Conservation (phyloP, 257 asterid genomes). For the Paulownia fortunei region DNA sequence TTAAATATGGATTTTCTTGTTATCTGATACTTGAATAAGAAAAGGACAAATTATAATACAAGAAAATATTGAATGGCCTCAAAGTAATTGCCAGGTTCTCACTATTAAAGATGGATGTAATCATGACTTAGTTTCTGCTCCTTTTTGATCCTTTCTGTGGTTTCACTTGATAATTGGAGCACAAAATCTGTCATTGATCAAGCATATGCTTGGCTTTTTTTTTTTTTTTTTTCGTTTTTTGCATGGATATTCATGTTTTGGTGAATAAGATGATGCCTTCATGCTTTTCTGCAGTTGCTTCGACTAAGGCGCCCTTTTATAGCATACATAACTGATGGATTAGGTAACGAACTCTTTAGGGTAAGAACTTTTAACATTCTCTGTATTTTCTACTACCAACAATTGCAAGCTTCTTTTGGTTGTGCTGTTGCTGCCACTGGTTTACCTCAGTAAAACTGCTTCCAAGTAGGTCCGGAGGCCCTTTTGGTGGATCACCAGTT, state of each 20-base stretch:
- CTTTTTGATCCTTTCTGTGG: neutral
- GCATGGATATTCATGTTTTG: constrained; percentile 18
- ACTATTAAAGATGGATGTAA: neutral
- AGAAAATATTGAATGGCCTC: constrained; percentile 5
- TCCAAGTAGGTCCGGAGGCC: constrained; percentile 83
- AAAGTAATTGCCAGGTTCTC: constrained; percentile 13
- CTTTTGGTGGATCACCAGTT: constrained; percentile 99
- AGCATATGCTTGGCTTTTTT: constrained; percentile 22
- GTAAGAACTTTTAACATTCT: constrained; percentile 47
- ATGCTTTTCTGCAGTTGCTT: constrained; percentile 67
- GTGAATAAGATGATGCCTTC: constrained; percentile 20
- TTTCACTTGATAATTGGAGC: constrained; percentile 16
- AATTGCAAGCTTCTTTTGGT: constrained; percentile 25
- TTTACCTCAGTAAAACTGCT: constrained; percentile 32
- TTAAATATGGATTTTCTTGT: neutral
- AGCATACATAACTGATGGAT: constrained; percentile 77
- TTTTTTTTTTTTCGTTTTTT: neutral
- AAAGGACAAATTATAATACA: neutral
- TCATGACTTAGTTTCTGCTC: neutral
- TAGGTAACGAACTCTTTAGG: constrained; percentile 83
- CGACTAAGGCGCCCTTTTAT: constrained; percentile 89
- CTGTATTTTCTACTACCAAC: constrained; percentile 2
- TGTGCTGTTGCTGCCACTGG: constrained; percentile 23
- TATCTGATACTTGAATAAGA: constrained; percentile 1
- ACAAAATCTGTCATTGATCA: constrained; percentile 14